Conservation (phyloP, 2,329 filamentous ascomycete species). For the Phoma sp. region DNA sequence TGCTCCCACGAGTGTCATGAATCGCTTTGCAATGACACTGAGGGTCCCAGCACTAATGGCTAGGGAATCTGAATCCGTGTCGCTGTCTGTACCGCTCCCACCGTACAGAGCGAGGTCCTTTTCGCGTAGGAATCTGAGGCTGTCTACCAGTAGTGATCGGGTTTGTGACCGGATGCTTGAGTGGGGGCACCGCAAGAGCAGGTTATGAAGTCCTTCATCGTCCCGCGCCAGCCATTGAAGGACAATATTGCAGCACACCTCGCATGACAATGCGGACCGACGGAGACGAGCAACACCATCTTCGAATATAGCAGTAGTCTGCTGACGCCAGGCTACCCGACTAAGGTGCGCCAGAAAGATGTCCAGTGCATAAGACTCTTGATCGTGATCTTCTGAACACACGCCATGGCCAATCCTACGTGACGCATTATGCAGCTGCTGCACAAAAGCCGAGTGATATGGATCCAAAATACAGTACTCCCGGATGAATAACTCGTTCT, state of each 20-base stretch:
- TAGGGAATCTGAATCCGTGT: constrained; percentile 31
- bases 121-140: constrained; percentile 41
- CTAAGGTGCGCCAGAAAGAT: constrained; percentile 72
- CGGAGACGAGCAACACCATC: constrained; percentile 61
- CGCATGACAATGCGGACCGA: constrained; percentile 58
- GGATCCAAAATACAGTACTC: constrained; percentile 82
- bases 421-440: constrained; percentile 65
- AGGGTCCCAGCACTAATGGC: constrained; percentile 26
- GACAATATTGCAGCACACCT: constrained; percentile 63
- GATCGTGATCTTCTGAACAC: constrained; percentile 57
- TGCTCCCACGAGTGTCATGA: constrained; percentile 32
- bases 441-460: constrained; percentile 71
- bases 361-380: constrained; percentile 59
- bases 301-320: constrained; percentile 69
- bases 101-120: constrained; percentile 40
- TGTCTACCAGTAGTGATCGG: constrained; percentile 39
- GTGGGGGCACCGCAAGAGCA: constrained; percentile 56
- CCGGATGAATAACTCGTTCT: constrained; percentile 76
- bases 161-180: constrained; percentile 38
- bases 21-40: constrained; percentile 21
- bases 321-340: constrained; percentile 74
- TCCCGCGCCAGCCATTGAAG: constrained; percentile 67
- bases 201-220: constrained; percentile 65
- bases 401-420: constrained; percentile 56
- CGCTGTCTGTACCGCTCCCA: constrained; percentile 33